Evolutionary conservation across 352 stramenopile species (phyloP), one percentile per base, ranked within the genome.

Genomic region (Phytopythium vexans): DNA sequence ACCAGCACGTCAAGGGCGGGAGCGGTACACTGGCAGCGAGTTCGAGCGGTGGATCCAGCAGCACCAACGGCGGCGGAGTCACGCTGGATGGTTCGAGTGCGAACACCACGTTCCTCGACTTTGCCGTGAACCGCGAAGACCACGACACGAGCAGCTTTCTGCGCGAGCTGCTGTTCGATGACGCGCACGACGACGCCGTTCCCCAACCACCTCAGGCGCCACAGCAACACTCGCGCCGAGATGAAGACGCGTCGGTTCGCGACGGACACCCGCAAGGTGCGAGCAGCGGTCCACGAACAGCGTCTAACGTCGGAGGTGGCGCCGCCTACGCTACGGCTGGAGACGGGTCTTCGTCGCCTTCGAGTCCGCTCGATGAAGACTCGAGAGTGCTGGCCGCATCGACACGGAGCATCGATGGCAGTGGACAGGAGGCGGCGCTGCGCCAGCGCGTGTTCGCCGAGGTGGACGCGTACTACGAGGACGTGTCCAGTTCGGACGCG

Each of bases 81-180:
- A 34, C 43, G 21, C 34, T 35, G 5, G 35, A n/a, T 7, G n/a
- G 46, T 12, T 8, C 31, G 8, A 37, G 9, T 4, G 32, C 32
- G 32, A 66, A 49, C 52, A 56, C 51, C 16, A 39, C 61, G 11
- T 80, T 77, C 49, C 56, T 80, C 12, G 68, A 80, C 59, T 70
- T 73, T 35, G 56, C 76, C 41, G 50, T 61, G 3, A 68, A n/a
- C 2, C 68, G 60, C 12, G 63, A 80, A 33, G 70, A 80, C 53
- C 61, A 80, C 52, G 70, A 80, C 50, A 77, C 70, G 21, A 77
- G 71, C 52, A 72, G 62, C 16, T 77, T 80, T 41, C 41, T 80
- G 27, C 67, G 67, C 14, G 67, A 80, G 49, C 52, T 80, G 27
- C 58, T 80, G 9, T 80, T 80, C 41, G 67, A 80, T 47, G 70